Evolutionary conservation across 129 eudicot species (phyloP).

Genomic region (Arctium minus): DNA sequence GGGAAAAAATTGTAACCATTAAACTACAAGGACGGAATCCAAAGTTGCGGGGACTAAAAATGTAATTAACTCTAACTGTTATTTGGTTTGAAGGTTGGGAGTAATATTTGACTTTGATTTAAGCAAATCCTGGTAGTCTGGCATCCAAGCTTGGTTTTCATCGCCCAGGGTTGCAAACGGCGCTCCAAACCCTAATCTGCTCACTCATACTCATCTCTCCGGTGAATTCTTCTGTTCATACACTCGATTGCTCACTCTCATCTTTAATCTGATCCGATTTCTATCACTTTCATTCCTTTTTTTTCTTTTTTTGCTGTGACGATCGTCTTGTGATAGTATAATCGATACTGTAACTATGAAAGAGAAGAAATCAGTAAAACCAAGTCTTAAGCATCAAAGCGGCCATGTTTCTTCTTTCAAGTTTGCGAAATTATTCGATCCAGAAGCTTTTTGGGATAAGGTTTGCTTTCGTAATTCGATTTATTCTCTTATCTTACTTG

Average conservation of each 20-base stretch:
- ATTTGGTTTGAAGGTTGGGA: neutral
- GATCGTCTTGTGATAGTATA: neutral
- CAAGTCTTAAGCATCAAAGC: constrained; percentile 32
- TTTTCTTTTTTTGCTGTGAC: neutral
- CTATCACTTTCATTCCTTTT: neutral
- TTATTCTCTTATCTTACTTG: neutral
- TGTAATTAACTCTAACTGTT: neutral
- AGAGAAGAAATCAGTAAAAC: constrained; percentile 42
- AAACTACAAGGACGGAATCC: neutral
- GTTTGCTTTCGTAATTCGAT: constrained; percentile 21
- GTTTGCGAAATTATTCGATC: constrained; percentile 54
- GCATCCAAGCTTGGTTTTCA: neutral
- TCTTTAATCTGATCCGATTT: neutral
- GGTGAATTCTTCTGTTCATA: neutral
- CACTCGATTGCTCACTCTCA: neutral
- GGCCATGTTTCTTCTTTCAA: constrained; percentile 62
- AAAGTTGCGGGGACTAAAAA: neutral
- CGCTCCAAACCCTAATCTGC: constrained; percentile 3
- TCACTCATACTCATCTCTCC: neutral
- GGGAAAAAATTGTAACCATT: neutral
- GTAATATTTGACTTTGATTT: neutral
- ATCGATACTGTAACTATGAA: constrained; percentile 21
- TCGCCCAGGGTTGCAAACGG: constrained; percentile 5
- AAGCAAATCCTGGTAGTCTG: neutral
- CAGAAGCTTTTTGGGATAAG: constrained; percentile 80